A percentile compares a stretch with the other conserved stretches of the same genome.
These are phyloP conservation scores for Fusarium sp. DNA, from an alignment of 2,329 filamentous ascomycete genomes.

Conservation along the genomic window DNA sequence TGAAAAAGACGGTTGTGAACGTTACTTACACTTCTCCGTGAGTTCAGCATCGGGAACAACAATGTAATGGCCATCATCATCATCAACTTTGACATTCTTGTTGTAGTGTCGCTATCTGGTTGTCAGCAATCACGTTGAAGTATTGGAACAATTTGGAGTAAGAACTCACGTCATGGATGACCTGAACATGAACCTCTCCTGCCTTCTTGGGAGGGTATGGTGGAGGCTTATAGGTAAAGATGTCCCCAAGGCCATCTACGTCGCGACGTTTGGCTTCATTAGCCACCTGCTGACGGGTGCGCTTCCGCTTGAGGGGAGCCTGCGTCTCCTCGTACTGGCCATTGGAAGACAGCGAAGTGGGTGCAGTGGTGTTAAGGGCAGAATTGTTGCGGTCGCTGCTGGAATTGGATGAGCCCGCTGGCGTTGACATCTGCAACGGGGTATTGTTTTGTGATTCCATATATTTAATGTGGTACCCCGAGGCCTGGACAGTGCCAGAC, in stretches of 20 bases:
- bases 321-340: slow-evolving; percentile 74
- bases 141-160: slow-evolving; percentile 11
- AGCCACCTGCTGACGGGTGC: slow-evolving; percentile 83
- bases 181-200: slow-evolving; percentile 76
- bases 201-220: slow-evolving; percentile 92
- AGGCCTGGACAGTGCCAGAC: slow-evolving; percentile 65
- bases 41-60: slow-evolving; percentile 88
- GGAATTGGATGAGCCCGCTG: slow-evolving; percentile 79
- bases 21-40: slow-evolving; percentile 87
- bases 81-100: slow-evolving; percentile 83
- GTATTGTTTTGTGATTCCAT: slow-evolving; percentile 79
- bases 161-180: slow-evolving; percentile 72
- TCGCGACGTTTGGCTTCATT: slow-evolving; percentile 86
- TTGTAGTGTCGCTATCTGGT: slow-evolving; percentile 55
- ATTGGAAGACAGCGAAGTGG: slow-evolving; percentile 79
- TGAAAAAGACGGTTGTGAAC: no score
- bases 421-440: slow-evolving; percentile 74
- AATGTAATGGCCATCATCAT: slow-evolving; percentile 97
- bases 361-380: slow-evolving; percentile 84
- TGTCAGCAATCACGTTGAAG: slow-evolving; percentile 26
- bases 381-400: slow-evolving; percentile 88
- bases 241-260: slow-evolving; percentile 77
- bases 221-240: slow-evolving; percentile 85
- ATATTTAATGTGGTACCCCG: slow-evolving; percentile 78
- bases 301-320: slow-evolving; percentile 90